Percentiles rank a stretch among this genome's conserved stretches.
phyloP scores from a whole-genome alignment of 305 asterid genomes.

The Fraxinus platypoda region DNA sequence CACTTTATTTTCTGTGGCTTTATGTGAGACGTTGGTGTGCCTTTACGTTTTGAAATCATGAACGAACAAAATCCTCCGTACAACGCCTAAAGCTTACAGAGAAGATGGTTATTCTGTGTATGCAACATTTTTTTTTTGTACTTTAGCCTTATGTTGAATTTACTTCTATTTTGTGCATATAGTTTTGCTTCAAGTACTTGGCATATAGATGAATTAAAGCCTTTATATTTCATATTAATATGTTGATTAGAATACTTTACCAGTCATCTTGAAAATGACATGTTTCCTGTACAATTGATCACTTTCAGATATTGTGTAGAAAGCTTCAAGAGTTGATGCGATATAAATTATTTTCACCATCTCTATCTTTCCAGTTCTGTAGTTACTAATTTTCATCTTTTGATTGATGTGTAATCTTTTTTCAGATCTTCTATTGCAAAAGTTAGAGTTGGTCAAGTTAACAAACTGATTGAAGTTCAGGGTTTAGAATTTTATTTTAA shows the following conservation, averaged over 20 bases:
- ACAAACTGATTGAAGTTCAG: slow-evolving; percentile 79
- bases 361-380: background rate
- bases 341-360: slow-evolving; percentile 1
- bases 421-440: slow-evolving; percentile 61
- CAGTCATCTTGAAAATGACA: background rate
- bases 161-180: slow-evolving; percentile 10
- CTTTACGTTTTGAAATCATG: slow-evolving; percentile 1
- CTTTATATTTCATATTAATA: background rate
- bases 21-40: background rate
- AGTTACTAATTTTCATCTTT: slow-evolving; percentile 15
- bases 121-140: slow-evolving; percentile 15
- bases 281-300: background rate
- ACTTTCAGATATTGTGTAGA: slow-evolving; percentile 10
- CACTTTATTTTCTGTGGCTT: slow-evolving; percentile 7
- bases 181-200: slow-evolving; percentile 11
- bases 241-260: slow-evolving; percentile 8
- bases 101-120: background rate
- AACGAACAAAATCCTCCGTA: slow-evolving; percentile 1
- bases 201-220: background rate
- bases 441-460: slow-evolving; percentile 78
- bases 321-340: background rate
- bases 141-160: slow-evolving; percentile 5
- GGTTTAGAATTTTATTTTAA: slow-evolving; percentile 76
- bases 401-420: slow-evolving; percentile 23
- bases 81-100: background rate